Evolutionary conservation across 2,329 filamentous ascomycete species (phyloP), one percentile per base, ranked within the genome.

Genomic region (Epichloe coenophiala): DNA sequence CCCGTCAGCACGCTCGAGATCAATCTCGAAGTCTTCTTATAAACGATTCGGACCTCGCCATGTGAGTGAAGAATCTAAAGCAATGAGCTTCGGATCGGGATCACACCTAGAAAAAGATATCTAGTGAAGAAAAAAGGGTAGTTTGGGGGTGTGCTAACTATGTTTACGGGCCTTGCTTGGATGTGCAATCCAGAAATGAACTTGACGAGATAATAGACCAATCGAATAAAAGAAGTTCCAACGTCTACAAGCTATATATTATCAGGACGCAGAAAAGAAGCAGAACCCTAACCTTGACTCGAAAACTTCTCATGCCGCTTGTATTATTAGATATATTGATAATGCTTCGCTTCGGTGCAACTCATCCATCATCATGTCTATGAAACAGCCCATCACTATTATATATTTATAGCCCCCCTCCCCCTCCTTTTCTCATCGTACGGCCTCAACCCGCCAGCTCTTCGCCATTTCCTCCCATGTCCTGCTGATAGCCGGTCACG

Each of bases 1-100:
- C 91, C 93, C 41, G 89, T 95, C 60, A 96, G 89, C 71, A 89
- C 88, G 42, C 71, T 98, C 58, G 93, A 98, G 74, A 78, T 98
- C 65, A 95, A 97, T 69, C 79, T 97, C 35, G 91, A 97, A 70
- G 80, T 86, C 58, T 94, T 98, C 77, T 74, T 96, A 71, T 95
- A 75, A 53, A 44, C 4, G 6, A 35, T n/a, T 42, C 31, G 4
- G 15, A 27, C 5, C 8, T 42, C 40, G 19, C 8, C 7, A 23
- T 12, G 7, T 23, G 37, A 15, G 17, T 33, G 49, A 51, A 37
- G 48, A 56, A 52, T 36, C 17, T 31, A 11, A 31, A 31, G 43
- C 41, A 39, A 39, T 9, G 36, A 15, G 36, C 5, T 19, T 7
- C 5, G 8, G 8, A 47, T 31, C 27, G 8, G 27, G 8, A 31